These are phyloP conservation scores for Talaromyces proteolyticus DNA, from an alignment of 495 filamentous ascomycete species.

Conservation along the genomic window DNA sequence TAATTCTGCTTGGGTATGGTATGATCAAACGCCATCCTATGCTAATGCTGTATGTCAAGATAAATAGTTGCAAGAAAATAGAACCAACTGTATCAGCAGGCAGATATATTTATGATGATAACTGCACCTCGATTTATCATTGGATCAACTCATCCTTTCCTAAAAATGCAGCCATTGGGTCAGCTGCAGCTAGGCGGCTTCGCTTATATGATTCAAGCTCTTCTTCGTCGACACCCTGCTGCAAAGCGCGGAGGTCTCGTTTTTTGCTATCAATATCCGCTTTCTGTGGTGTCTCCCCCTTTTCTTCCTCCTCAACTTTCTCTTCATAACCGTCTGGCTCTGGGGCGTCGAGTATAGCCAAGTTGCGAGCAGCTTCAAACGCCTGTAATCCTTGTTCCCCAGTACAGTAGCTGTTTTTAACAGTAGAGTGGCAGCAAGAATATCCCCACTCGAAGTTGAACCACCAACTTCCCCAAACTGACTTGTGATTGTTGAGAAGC, in stretches of 20 bases:
- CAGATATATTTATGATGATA: not conserved
- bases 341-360: slow-evolving; percentile 36
- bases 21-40: slow-evolving; percentile 5
- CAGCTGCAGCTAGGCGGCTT: slow-evolving; percentile 61
- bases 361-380: slow-evolving; percentile 59
- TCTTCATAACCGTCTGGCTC: slow-evolving; percentile 10
- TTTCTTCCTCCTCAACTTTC: slow-evolving; percentile 17
- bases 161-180: slow-evolving; percentile 81
- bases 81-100: too few relatives aligned
- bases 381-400: slow-evolving; percentile 76
- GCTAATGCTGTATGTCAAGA: not conserved
- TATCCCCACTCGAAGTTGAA: slow-evolving; percentile 95
- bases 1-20: not conserved
- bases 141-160: slow-evolving; percentile 47
- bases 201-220: slow-evolving; percentile 78
- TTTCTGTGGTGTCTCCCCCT: slow-evolving; percentile 23
- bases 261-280: slow-evolving; percentile 50
- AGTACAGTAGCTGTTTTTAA: slow-evolving; percentile 97
- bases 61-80: not conserved
- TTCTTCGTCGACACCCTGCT: slow-evolving; percentile 63
- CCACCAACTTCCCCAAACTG: slow-evolving; percentile 98
- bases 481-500: slow-evolving; percentile 81
- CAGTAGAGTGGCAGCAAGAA: slow-evolving; percentile 84
- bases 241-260: slow-evolving; percentile 68
- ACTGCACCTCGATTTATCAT: not conserved